phyloP scores from a whole-genome alignment of 2,329 filamentous ascomycete genomes.

The Macrophomina phaseolina region DNA sequence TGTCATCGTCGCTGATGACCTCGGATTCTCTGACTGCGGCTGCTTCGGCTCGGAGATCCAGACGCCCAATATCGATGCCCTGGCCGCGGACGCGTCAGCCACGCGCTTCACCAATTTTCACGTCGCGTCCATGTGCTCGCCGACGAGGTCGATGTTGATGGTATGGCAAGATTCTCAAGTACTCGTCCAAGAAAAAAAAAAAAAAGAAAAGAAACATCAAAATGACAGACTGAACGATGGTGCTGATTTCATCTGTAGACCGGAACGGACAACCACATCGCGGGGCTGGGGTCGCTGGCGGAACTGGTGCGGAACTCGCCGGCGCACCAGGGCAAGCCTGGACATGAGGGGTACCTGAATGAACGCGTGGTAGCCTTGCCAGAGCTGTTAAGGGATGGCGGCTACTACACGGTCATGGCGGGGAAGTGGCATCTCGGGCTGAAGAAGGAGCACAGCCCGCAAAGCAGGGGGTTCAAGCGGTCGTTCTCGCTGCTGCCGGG shows the following conservation, averaged over 20 bases:
- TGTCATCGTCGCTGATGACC: conserved; percentile 63
- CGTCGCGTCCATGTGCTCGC: conserved; percentile 68
- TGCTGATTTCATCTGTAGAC: conserved; percentile 41
- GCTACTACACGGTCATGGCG: conserved; percentile 65
- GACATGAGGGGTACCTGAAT: conserved; percentile 69
- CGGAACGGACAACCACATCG: conserved; percentile 66
- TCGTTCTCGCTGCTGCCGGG: conserved; percentile 66
- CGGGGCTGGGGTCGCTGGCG: conserved; percentile 59
- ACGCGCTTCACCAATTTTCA: conserved; percentile 69
- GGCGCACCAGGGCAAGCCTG: conserved; percentile 62
- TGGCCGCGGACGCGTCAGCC: conserved; percentile 50
- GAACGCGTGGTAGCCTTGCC: conserved; percentile 63
- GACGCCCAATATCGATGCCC: conserved; percentile 63
- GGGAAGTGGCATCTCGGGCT: conserved; percentile 65
- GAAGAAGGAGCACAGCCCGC: conserved; percentile 61
- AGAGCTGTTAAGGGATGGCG: conserved; percentile 63
- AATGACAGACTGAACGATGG: conserved; percentile 26
- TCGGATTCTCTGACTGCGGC: conserved; percentile 65
- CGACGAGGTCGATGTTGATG: conserved; percentile 69
- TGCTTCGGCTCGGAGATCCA: conserved; percentile 66
- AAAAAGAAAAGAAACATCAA: too few relatives aligned
- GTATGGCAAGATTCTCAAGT: background rate
- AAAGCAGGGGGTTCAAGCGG: conserved; percentile 64
- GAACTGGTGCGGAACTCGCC: conserved; percentile 53
- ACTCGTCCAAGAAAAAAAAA: too few relatives aligned